phyloP scores from a whole-genome alignment of 768 basidiomycete species.

The Gloeostereum incarnatum region DNA sequence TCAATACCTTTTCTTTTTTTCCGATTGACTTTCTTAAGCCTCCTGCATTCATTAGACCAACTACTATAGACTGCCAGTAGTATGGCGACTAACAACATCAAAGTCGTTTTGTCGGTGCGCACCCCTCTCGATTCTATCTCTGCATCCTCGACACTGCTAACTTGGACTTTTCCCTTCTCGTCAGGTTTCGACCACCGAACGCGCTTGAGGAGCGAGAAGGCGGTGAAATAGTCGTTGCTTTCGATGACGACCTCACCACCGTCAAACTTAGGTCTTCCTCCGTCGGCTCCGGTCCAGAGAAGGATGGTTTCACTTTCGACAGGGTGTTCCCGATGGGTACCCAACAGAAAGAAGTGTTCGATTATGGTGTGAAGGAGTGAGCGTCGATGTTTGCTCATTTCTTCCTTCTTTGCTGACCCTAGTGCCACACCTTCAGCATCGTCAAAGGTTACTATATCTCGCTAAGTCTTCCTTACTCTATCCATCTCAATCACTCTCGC shows the following conservation, averaged over 20 bases:
- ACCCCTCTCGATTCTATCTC: constrained; percentile 7
- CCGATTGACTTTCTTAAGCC: no score
- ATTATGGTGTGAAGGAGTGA: constrained; percentile 97
- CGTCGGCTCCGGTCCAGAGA: constrained; percentile 76
- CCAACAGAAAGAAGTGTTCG: constrained; percentile 90
- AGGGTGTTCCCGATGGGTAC: constrained; percentile 91
- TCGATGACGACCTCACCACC: constrained; percentile 80
- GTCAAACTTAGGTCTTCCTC: constrained; percentile 70
- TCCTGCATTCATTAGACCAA: no score
- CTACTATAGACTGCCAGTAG: constrained; percentile 12
- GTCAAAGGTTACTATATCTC: constrained; percentile 59
- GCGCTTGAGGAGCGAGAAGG: constrained; percentile 83
- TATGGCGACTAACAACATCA: constrained; percentile 84
- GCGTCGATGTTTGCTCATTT: no score
- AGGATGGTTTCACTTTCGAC: constrained; percentile 97
- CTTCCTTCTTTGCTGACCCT: constrained; percentile 5
- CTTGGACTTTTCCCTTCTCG: constrained; percentile 8
- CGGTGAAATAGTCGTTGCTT: constrained; percentile 82
- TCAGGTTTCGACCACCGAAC: constrained; percentile 92
- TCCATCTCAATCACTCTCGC: constrained; percentile 7
- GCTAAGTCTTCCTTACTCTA: constrained; percentile 2
- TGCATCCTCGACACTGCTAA: constrained; percentile 1
- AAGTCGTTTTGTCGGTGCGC: constrained; percentile 98
- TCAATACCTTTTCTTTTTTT: no score
- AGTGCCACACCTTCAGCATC: constrained; percentile 42